A percentile compares a stretch with the other conserved stretches of the same genome.
Conservation (phyloP, 78 protist species). For the slime mould (Dictyostelium discoideum) region DNA sequence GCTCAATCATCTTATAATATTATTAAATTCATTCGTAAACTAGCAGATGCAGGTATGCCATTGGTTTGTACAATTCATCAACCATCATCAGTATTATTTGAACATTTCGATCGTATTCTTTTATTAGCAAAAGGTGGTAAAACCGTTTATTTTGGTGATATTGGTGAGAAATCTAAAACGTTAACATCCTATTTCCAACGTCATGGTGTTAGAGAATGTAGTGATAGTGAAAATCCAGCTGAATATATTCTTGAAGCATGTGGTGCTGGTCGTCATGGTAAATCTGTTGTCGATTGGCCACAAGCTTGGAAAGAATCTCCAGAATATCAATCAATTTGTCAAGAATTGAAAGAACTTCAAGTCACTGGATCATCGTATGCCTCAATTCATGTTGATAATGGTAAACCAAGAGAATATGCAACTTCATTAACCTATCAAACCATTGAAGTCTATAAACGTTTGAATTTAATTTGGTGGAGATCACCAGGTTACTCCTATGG, state of each 20-base stretch:
- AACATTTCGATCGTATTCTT: slow-evolving; percentile 68
- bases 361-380: neutral
- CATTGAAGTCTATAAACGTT: slow-evolving; percentile 61
- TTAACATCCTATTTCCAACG: slow-evolving; percentile 39
- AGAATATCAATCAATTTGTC: neutral
- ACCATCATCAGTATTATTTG: slow-evolving; percentile 77
- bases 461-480: slow-evolving; percentile 71
- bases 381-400: neutral
- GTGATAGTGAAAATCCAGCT: slow-evolving; percentile 73
- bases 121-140: slow-evolving; percentile 79
- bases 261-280: slow-evolving; percentile 75
- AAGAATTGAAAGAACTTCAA: neutral
- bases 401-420: slow-evolving; percentile 65
- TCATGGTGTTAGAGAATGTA: slow-evolving; percentile 34
- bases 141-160: slow-evolving; percentile 82
- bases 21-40: slow-evolving; percentile 48
- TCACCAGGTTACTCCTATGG: slow-evolving; percentile 37
- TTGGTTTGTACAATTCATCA: slow-evolving; percentile 80
- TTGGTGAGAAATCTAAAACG: slow-evolving; percentile 44
- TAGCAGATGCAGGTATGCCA: slow-evolving; percentile 82
- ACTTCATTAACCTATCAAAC: slow-evolving; percentile 3
- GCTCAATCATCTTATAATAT: slow-evolving; percentile 72
- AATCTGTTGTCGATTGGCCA: slow-evolving; percentile 19
- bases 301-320: slow-evolving; percentile 59
- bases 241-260: slow-evolving; percentile 77